Percentiles rank a stretch among this genome's conserved stretches.
These are phyloP conservation scores for Populus nigra DNA, from an alignment of 345 rosid species.

Conservation along the genomic window DNA sequence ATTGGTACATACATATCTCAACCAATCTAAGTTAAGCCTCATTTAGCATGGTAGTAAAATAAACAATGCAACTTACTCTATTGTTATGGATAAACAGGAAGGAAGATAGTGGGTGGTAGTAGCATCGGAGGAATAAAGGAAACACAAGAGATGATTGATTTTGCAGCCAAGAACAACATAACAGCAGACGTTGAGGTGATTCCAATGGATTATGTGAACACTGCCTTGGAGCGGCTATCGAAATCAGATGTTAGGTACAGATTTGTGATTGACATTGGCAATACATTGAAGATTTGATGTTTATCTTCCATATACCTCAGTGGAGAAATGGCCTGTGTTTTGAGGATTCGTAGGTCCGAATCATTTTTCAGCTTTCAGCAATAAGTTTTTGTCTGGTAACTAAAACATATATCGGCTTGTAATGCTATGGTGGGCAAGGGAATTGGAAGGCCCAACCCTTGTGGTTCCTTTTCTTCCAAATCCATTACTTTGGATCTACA, in stretches of 20 bases:
- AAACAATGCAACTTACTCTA: background rate
- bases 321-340: background rate
- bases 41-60: too few relatives aligned
- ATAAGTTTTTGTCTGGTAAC: too few relatives aligned
- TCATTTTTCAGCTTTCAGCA: too few relatives aligned
- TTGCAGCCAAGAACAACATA: slow-evolving; percentile 6
- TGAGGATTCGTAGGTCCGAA: background rate
- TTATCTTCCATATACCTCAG: background rate
- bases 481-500: too few relatives aligned
- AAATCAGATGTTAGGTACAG: background rate
- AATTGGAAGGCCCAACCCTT: too few relatives aligned
- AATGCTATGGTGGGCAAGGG: too few relatives aligned
- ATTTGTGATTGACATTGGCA: background rate
- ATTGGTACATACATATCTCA: background rate
- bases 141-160: slow-evolving; percentile 16
- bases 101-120: slow-evolving; percentile 10
- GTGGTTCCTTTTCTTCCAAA: too few relatives aligned
- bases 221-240: slow-evolving; percentile 10
- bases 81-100: background rate
- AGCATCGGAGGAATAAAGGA: slow-evolving; percentile 14
- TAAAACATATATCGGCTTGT: too few relatives aligned
- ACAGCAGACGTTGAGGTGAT: slow-evolving; percentile 9
- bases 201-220: slow-evolving; percentile 15
- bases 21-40: too few relatives aligned
- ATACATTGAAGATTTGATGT: background rate